Base-by-base conservation (phyloP, 768 basidiomycete genomes). In the Pleurotus pulmonarius region DNA sequence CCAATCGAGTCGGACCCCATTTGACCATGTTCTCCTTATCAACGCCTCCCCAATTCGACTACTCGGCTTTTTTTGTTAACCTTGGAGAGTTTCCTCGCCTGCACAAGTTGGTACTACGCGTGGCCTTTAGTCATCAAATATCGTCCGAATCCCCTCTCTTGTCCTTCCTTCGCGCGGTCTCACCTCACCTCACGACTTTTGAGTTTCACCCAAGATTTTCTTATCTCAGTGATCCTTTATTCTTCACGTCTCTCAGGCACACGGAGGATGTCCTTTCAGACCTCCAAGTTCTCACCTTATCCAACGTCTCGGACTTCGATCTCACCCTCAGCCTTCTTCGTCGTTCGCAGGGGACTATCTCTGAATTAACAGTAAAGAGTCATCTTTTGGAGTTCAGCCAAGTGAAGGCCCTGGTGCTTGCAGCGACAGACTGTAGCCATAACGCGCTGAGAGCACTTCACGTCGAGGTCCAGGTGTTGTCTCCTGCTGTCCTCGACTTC, bases 31-130 rank as follows among this genome's bases (percentile, higher is more conserved):
- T 77, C 16, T 60, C 62, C 0, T 67, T 77, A 15, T 63, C 67
- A 1, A 75, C 75, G 1, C 59, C 64, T 0, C 70, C 70, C 5
- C 57, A 61, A 5, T 59, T 61, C 7, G 71, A 75, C 59, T 60
- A 75, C 11, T 69, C 73, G 5, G 38, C 60, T 2, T 71, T 76
- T 52, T 70, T 76, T 48, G 47, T 53, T 3, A 62, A 68, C 3
- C 61, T 75, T 1, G 63, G 65, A 7, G n/a, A 57, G 1, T 61
- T 75, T n/a, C 64, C 66, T 0, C 44, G 41, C 5, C 66, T 75
- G 11, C 67, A 62, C 8, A 41, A 49, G 4, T 60, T 73, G 4
- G 47, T 67, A 22, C 58, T 57, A 3, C 66, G 70, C 16, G 56
- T 48, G 11, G 44, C 56, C 15, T 67, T 70, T 37, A 60, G 65